phyloP scores from a whole-genome alignment of 1,284 basidiomycete species.

The Exobasidium rhododendri region DNA sequence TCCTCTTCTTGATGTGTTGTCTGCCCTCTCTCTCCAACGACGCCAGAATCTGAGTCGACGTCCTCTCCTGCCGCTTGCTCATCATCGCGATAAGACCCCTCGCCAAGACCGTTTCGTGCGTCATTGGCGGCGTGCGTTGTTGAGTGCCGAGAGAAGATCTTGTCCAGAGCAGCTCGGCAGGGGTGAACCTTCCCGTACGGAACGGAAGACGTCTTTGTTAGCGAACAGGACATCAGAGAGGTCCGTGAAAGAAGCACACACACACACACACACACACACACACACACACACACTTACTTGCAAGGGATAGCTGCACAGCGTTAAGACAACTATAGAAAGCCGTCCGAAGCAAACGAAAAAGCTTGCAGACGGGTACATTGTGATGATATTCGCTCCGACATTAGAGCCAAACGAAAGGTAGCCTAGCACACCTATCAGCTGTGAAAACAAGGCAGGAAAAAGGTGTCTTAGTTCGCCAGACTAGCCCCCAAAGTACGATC shows the following conservation, averaged over 20 bases:
- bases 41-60: conserved; percentile 18
- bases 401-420: conserved; percentile 92
- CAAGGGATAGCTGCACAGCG: conserved; percentile 61
- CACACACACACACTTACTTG: conserved; percentile 16
- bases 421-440: conserved; percentile 67
- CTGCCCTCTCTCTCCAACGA: not conserved
- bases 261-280: conserved; percentile 9
- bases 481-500: too few species aligned
- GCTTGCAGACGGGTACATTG: conserved; percentile 78
- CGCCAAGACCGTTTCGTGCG: not conserved
- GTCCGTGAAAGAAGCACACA: not conserved
- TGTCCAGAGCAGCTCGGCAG: conserved; percentile 86
- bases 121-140: not conserved
- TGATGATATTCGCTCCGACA: conserved; percentile 51
- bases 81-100: conserved; percentile 30
- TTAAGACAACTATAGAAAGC: conserved; percentile 84
- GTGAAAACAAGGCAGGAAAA: conserved; percentile 37
- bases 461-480: too few species aligned
- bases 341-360: conserved; percentile 89
- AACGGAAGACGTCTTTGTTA: too few species aligned
- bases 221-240: too few species aligned
- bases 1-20: conserved; percentile 4
- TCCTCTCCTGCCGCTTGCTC: conserved; percentile 4
- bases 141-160: conserved; percentile 63
- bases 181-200: conserved; percentile 72